These are phyloP conservation scores for Athelia psychrophila DNA, from an alignment of 1,284 basidiomycete genomes.

Conservation along the genomic window DNA sequence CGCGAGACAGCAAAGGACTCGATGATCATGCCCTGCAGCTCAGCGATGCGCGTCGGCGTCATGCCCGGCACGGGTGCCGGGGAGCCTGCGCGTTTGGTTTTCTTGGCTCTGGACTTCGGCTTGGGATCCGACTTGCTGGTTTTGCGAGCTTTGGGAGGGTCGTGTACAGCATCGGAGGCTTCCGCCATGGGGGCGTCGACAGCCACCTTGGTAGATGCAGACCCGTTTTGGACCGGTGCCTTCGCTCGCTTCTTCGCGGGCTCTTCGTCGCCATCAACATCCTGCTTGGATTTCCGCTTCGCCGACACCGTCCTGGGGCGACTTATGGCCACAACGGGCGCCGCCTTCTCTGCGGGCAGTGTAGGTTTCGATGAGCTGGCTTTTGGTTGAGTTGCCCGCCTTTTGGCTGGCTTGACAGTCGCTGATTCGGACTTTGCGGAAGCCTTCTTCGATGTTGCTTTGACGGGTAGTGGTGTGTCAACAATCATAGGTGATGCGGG, in stretches of 20 bases:
- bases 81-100: background rate
- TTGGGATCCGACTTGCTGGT: background rate
- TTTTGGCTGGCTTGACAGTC: no score
- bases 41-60: conserved; percentile 12
- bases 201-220: no score
- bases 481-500: no score
- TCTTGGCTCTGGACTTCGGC: background rate
- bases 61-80: background rate
- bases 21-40: conserved; percentile 62
- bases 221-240: background rate
- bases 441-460: no score
- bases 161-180: background rate
- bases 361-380: no score
- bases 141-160: background rate
- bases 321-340: background rate
- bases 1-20: conserved; percentile 72
- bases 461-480: no score
- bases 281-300: background rate
- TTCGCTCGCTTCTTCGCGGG: background rate
- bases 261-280: background rate
- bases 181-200: no score
- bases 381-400: no score
- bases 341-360: background rate
- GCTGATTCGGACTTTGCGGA: no score
- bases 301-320: background rate